phyloP scores from a whole-genome alignment of 2,329 filamentous ascomycete species.

The Verticillium isaacii region DNA sequence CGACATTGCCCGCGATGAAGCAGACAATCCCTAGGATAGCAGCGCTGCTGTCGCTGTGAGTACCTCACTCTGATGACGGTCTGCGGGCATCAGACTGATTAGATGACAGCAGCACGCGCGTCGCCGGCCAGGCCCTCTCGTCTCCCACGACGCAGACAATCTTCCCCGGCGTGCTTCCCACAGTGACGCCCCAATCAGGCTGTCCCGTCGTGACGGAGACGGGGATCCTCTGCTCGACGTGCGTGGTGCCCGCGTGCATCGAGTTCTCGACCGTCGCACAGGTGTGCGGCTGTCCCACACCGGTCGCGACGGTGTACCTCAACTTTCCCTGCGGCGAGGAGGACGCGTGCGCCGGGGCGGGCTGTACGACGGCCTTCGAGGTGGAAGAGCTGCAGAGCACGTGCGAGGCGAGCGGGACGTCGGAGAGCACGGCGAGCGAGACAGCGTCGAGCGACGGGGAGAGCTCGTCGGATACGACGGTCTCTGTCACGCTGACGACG shows the following conservation, averaged over 20 bases:
- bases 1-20: neutral
- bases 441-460: neutral
- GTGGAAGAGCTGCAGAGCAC: slow-evolving; percentile 1
- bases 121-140: neutral
- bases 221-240: slow-evolving; percentile 26
- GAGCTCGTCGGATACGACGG: neutral
- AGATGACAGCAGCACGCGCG: neutral
- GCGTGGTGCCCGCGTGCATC: slow-evolving; percentile 24
- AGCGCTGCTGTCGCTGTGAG: neutral
- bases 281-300: slow-evolving; percentile 25
- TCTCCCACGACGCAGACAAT: neutral
- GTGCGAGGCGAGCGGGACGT: neutral
- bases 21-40: neutral
- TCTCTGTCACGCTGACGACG: neutral
- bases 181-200: neutral
- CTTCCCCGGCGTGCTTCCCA: neutral
- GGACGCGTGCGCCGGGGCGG: slow-evolving; percentile 20
- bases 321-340: slow-evolving; percentile 19
- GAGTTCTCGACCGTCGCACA: slow-evolving; percentile 22
- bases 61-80: neutral
- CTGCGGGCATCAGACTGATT: neutral
- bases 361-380: slow-evolving; percentile 13
- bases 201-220: slow-evolving; percentile 30
- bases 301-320: slow-evolving; percentile 21
- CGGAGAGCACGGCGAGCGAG: neutral